Percentiles rank a stretch among this genome's conserved stretches.
These are phyloP conservation scores for Ananas comosus DNA, from an alignment of 176 grass and related monocot species.

Conservation along the genomic window DNA sequence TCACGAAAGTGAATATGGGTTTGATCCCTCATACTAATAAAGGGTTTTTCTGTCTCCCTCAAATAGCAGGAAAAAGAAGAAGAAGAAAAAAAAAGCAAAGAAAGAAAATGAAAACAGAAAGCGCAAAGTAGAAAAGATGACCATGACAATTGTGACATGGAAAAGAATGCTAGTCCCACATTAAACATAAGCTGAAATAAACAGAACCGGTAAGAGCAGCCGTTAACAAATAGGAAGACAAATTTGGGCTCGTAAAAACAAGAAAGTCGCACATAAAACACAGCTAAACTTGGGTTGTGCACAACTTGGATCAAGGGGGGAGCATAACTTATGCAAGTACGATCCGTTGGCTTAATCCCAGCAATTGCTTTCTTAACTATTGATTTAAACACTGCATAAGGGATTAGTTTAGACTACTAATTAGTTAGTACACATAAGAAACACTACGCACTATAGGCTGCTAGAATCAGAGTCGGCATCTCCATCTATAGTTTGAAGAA, in stretches of 20 bases:
- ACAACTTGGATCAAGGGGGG: not conserved
- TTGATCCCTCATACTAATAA: too few species aligned
- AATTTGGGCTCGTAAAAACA: not conserved
- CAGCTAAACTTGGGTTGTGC: not conserved
- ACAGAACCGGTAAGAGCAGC: not conserved
- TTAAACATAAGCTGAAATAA: not conserved
- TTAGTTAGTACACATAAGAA: too few species aligned
- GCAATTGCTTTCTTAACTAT: too few species aligned
- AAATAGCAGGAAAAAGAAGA: too few species aligned
- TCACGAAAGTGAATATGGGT: too few species aligned
- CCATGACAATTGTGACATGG: not conserved
- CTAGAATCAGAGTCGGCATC: too few species aligned
- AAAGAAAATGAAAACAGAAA: not conserved
- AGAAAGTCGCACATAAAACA: not conserved
- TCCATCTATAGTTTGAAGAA: not conserved
- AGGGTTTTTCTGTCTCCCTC: too few species aligned
- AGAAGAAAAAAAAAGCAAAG: too few species aligned
- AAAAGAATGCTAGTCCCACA: not conserved
- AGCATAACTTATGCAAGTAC: not conserved
- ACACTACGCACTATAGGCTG: too few species aligned
- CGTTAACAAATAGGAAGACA: not conserved
- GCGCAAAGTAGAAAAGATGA: not conserved
- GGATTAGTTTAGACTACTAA: too few species aligned
- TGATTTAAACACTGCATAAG: too few species aligned
- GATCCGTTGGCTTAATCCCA: not conserved